Evolutionary conservation across 805 yeast species (phyloP).

Genomic region (Wickerhamomyces sydowiorum): DNA sequence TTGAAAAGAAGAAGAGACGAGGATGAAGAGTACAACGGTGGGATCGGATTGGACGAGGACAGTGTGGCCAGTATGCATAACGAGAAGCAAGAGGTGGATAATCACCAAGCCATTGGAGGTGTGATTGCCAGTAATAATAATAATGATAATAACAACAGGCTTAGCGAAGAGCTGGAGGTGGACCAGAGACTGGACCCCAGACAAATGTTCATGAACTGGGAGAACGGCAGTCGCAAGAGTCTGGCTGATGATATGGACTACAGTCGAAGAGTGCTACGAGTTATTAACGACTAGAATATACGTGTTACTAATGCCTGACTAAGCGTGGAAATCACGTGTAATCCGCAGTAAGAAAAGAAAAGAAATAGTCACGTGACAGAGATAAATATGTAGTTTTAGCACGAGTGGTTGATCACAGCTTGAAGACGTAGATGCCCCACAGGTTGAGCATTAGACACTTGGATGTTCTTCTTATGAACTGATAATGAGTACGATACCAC

Average conservation of each 20-base stretch:
- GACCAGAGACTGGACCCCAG: constrained; percentile 61
- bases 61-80: neutral
- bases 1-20: constrained; percentile 19
- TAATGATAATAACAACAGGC: too few relatives aligned
- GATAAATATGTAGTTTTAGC: too few relatives aligned
- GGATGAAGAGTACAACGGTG: constrained; percentile 4
- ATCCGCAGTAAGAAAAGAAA: too few relatives aligned
- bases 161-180: too few relatives aligned
- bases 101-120: too few relatives aligned
- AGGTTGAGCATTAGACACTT: too few relatives aligned
- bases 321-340: neutral
- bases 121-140: too few relatives aligned
- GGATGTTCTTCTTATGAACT: too few relatives aligned
- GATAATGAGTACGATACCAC: too few relatives aligned
- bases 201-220: constrained; percentile 43
- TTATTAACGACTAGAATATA: constrained; percentile 40
- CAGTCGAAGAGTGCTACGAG: constrained; percentile 48
- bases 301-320: constrained; percentile 44
- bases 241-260: constrained; percentile 55
- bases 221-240: constrained; percentile 38
- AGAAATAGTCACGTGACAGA: neutral
- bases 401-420: too few relatives aligned
- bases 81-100: too few relatives aligned
- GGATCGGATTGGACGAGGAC: neutral
- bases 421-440: too few relatives aligned